Base-by-base conservation (phyloP, 1,284 basidiomycete species). In the Cutaneotrichosporon arboriforme region DNA sequence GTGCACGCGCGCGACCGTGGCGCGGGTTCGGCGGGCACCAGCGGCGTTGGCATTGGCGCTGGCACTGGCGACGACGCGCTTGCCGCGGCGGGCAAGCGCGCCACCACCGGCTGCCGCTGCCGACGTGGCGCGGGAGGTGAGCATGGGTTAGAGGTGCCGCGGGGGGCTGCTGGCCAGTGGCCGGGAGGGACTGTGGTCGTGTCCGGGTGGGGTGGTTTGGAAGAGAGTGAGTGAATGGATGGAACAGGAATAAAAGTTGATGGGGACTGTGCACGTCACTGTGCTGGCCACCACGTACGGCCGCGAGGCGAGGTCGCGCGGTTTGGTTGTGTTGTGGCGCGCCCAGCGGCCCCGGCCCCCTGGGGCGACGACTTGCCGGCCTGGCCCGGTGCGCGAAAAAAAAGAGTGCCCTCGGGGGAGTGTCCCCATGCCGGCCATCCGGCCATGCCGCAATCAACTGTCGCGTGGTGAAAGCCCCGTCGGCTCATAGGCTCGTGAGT, bases 121-220 rank as follows among this genome's bases (percentile, higher is more conserved):
- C 15, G 36, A n/a, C 23, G 49, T 43, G 33, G 49, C 49, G 35
- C 49, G 40, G 20, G 54, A 47, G 13, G 55, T 35, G 35, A 57
- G 51, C 55, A 52, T 57, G 15, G 23, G 26, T 31, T 31, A 31
- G 26, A 31, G n/a, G 26, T 31, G 26, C 26, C 39, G 18, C 13
- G 18, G 20, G 39, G n/a, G 39, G 18, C 39, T 22, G 5, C n/a
- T 18, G 39, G 39, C 39, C 35, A 18, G 39, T 20, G 15, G 48
- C 9, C 13, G 48, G 4, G 26, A n/a, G 45, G 20, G 33, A 17
- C 12, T 15, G 35, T 8, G 31, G 35, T 21, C 23, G 12, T 43
- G 23, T 14, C 22, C 18, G 14, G 18, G 21, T 22, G 51, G 9
- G 35, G 51, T 46, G 43, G 43, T 35, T 22, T 8, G 37, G 36